Conservation (phyloP, 108 stramenopile species). For the Schizochytrium sp. region DNA sequence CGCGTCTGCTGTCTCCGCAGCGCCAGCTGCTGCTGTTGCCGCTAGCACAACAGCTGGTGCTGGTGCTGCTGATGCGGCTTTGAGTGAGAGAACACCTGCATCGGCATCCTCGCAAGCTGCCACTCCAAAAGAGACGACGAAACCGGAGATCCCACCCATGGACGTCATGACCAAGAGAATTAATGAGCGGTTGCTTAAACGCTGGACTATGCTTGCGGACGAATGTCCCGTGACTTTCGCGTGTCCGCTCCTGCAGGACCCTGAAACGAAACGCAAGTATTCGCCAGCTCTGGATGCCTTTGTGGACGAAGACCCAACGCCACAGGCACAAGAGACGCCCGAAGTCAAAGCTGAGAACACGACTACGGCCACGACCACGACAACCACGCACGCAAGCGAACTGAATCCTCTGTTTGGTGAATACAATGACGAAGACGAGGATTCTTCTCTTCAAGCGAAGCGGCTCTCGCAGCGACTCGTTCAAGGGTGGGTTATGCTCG, state of each 20-base stretch:
- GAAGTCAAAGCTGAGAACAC: background rate
- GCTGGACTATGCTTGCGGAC: conserved; percentile 6
- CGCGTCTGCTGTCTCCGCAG: too few relatives aligned
- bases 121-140: background rate
- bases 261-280: background rate
- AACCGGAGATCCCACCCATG: background rate
- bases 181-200: background rate
- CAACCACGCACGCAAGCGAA: background rate
- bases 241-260: background rate
- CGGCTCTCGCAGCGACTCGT: background rate
- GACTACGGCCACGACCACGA: background rate
- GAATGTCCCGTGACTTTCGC: background rate
- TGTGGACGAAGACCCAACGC: background rate
- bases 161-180: background rate
- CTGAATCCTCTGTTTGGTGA: background rate
- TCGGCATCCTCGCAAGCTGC: too few relatives aligned
- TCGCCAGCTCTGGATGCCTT: background rate
- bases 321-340: background rate
- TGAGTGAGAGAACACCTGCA: too few relatives aligned
- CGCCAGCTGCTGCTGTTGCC: too few relatives aligned
- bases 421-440: background rate
- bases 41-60: too few relatives aligned
- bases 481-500: background rate
- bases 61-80: too few relatives aligned
- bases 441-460: background rate